Percentiles rank a stretch among this genome's conserved stretches.
Conservation (phyloP, 331 rosid genomes). For the Quercus phellos region DNA sequence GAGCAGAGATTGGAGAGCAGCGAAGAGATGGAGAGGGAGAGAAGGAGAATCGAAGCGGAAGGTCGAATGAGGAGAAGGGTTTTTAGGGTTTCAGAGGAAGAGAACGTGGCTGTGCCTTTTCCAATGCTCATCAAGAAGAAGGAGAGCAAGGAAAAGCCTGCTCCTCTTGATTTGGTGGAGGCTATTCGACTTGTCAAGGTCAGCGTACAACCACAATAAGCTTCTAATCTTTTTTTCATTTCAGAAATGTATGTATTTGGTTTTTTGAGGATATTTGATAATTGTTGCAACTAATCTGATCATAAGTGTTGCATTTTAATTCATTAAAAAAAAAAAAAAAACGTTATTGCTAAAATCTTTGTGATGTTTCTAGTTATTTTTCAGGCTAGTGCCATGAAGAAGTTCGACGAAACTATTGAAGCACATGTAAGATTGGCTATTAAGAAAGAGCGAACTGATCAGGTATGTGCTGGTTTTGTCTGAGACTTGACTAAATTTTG, state of each 20-base stretch:
- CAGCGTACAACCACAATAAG: constrained; percentile 3
- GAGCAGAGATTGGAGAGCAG: constrained; percentile 6
- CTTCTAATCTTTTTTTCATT: neutral
- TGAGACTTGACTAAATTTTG: constrained; percentile 1
- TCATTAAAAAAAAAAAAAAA: no score
- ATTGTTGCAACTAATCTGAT: no score
- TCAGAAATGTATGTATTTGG: no score
- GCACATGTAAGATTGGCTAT: constrained; percentile 81
- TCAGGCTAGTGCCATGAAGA: constrained; percentile 65
- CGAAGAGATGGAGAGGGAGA: constrained; percentile 44
- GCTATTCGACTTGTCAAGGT: constrained; percentile 91
- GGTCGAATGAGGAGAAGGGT: constrained; percentile 33
- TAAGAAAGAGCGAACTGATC: constrained; percentile 79
- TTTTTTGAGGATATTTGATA: no score
- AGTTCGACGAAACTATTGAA: constrained; percentile 92
- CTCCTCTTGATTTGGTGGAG: constrained; percentile 65
- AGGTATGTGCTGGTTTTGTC: constrained; percentile 31
- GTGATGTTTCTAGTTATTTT: constrained; percentile 33
- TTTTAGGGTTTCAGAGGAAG: constrained; percentile 48
- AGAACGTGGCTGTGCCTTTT: constrained; percentile 56
- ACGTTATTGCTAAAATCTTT: constrained; percentile 7
- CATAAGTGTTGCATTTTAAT: no score
- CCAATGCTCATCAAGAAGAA: constrained; percentile 59
- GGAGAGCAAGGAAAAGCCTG: constrained; percentile 53
- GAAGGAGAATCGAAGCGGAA: constrained; percentile 43